Evolutionary conservation across 176 grass and related monocot genomes (phyloP), one percentile per base, ranked within the genome.

Genomic region (Rhynchospora breviuscula): DNA sequence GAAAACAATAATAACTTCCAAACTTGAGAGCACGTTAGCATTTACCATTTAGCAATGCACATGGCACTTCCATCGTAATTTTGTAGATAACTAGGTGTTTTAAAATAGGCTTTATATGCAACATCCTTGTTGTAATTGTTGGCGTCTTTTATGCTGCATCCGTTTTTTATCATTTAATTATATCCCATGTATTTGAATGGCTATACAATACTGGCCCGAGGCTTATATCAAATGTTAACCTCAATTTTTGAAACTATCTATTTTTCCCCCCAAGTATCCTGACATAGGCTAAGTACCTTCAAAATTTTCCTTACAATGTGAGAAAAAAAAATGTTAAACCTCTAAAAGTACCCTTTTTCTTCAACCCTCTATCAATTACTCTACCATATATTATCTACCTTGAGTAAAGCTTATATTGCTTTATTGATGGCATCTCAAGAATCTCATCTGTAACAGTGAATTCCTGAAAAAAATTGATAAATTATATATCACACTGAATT

Each of bases 401-500:
- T 74, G 21, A 52, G 70, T 51, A 75, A 26, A 75, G 35, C 33
- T 81, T 48, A 81, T 51, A 61, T 54, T 40, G 57, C 14, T 63
- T 45, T 51, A 48, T 66, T 81, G 19, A 43, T 62, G 21, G 59
- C 59, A 65, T 67, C n/a, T 67, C n/a, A 64, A 82, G 13, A 56
- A 77, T 18, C 13, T 14, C 53, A 54, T 54, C 72, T 76, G 71
- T 25, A 52, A 52, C n/a, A 52, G 70, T 76, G 49, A 17, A 29
- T 18, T 77, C 3, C 63, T 9, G 61, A 66, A 48, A 9, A 9
- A 78, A 10, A n/a, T 68, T 33, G 56, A 78, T 12, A 61, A 59
- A 8, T 81, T 81, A 35, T 81, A 35, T 69, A 11, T 78, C 63
- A 95, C 8, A 88, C 90, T 87, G 87, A 70, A 81, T 84, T 97